A percentile compares a stretch with the other conserved stretches of the same genome.
Evolutionary conservation across 805 yeast species (phyloP).

Genomic region (Spathaspora hagerdaliae): DNA sequence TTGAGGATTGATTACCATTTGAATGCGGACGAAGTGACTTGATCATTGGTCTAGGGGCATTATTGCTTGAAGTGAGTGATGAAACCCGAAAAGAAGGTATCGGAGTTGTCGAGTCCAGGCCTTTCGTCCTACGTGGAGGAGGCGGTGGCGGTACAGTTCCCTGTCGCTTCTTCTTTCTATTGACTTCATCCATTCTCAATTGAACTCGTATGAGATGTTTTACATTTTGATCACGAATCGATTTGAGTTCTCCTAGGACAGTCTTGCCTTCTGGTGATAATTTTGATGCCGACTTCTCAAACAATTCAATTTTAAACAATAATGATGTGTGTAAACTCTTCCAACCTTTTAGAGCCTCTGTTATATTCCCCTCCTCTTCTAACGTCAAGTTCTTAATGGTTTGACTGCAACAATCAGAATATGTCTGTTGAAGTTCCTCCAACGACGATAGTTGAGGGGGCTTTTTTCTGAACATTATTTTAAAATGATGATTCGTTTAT

Average conservation of each 20-base stretch:
- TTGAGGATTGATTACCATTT: constrained; percentile 6
- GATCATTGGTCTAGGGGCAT: constrained; percentile 22
- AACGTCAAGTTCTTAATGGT: constrained; percentile 53
- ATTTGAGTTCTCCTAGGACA: constrained; percentile 28
- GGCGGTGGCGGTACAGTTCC: constrained; percentile 8
- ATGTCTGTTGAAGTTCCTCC: constrained; percentile 56
- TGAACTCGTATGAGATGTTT: constrained; percentile 40
- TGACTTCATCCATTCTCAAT: constrained; percentile 34
- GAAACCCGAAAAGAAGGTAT: constrained; percentile 23
- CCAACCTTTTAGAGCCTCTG: constrained; percentile 69
- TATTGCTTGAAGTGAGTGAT: not conserved
- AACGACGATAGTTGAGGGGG: constrained; percentile 50
- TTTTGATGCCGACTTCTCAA: constrained; percentile 37
- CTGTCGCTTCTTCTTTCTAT: constrained; percentile 17
- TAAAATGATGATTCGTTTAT: too few relatives aligned
- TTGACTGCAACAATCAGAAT: constrained; percentile 57
- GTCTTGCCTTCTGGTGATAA: constrained; percentile 20
- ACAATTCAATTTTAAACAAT: constrained; percentile 52
- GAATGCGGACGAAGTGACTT: constrained; percentile 25
- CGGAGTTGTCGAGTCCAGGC: constrained; percentile 11
- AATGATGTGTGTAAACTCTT: constrained; percentile 62
- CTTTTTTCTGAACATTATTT: constrained; percentile 48
- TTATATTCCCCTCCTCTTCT: constrained; percentile 51
- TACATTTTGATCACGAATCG: constrained; percentile 40
- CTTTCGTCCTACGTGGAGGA: constrained; percentile 4